These are phyloP conservation scores for Luzula sylvatica DNA, from an alignment of 176 grass and related monocot species.

Conservation along the genomic window DNA sequence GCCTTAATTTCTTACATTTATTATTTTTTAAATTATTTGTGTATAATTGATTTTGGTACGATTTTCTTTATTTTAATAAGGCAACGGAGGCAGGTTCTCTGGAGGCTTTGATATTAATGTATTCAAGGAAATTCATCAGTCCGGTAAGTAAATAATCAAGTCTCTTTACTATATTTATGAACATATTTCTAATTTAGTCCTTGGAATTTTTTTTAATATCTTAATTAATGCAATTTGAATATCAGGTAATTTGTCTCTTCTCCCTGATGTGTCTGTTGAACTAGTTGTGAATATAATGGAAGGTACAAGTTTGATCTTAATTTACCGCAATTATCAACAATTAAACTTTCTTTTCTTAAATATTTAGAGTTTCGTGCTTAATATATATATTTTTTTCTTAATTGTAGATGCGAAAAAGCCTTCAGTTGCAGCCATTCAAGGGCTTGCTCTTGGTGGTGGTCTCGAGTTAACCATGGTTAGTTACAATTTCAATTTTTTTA, in stretches of 20 bases:
- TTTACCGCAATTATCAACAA: conserved; percentile 10
- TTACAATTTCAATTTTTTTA: conserved; percentile 10
- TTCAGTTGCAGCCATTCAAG: conserved; percentile 89
- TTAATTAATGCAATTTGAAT: conserved; percentile 3
- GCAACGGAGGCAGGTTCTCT: conserved; percentile 57
- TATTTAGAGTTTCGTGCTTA: not conserved
- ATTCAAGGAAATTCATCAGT: conserved; percentile 62
- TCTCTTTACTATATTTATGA: not conserved
- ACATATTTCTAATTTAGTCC: not conserved
- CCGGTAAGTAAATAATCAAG: conserved; percentile 34
- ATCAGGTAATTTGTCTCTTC: conserved; percentile 50
- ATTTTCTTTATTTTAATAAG: conserved; percentile 19
- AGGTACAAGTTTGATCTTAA: conserved; percentile 28
- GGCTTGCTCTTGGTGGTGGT: conserved; percentile 93
- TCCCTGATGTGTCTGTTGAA: conserved; percentile 78
- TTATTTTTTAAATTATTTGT: not conserved
- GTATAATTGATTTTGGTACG: not conserved
- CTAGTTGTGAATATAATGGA: conserved; percentile 75
- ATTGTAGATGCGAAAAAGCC: conserved; percentile 70
- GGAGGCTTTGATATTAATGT: conserved; percentile 97
- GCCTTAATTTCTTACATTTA: not conserved
- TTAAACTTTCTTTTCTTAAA: not conserved
- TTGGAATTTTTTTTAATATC: conserved; percentile 10
- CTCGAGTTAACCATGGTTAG: conserved; percentile 82
- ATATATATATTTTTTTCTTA: conserved; percentile 6